Base-by-base conservation (phyloP, 495 filamentous ascomycete species). In the Massariosphaeria phaeospora region DNA sequence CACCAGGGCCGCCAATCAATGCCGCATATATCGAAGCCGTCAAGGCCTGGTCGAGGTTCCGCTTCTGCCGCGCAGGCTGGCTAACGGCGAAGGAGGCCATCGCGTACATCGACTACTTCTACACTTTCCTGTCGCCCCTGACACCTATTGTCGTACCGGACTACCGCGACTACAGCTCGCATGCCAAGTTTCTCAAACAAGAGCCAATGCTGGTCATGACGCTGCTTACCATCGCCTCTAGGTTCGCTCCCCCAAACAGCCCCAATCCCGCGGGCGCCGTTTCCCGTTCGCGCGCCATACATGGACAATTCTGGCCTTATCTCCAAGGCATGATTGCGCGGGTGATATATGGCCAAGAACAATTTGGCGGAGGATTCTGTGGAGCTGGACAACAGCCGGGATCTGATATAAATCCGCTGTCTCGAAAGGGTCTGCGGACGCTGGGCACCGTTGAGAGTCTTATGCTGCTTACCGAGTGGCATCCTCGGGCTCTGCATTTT, bases 251-350 rank as follows among this genome's bases (percentile, higher is more conserved):
- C 52, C 82, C 94, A 15, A 76, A 83, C 21, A 84, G 78, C 52
- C 82, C 94, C 15, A 76, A 82, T 21, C 84, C 86, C n/a, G 80
- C 89, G 1, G 94, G 94, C 3, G 83, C 86, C 2, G 75, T 81
- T 56, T 93, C 87, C 34, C 83, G 93, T 34, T 86, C 88, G 0
- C 89, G 89, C 59, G 86, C 88, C 50, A 95, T 98, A 46, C 93
- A 97, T 63, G 89, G 96, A 57, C 84, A 89, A 69, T 79, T 98
- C n/a, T 98, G 93, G 93, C 83, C 80, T 21, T 95, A 96, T 66
- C 79, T 96, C 27, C 83, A 90, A 25, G 84, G 88, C 45, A 96
- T 95, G 85, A 89, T 96, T 49, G 86, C 94, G 66, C 83, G 93
- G 17, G 84, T 95, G 47, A 85, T 96, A 46, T 96, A 88, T 87